These are phyloP conservation scores for Orychophragmus violaceus DNA, from an alignment of 345 rosid species.

Conservation along the genomic window DNA sequence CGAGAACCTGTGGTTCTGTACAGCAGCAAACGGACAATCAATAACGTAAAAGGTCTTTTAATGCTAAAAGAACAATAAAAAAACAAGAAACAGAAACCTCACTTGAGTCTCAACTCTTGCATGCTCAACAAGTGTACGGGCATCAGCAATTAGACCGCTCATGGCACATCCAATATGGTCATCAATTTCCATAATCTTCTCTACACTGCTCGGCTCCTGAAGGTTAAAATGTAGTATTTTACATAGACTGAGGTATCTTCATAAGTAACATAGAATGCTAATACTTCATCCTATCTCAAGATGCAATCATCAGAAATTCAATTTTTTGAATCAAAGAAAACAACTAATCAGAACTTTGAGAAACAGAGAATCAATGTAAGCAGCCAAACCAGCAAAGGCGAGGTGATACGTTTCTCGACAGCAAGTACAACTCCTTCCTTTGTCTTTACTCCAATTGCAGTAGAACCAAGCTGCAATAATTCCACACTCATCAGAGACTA, in stretches of 20 bases:
- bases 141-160: slow-evolving; percentile 97
- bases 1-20: slow-evolving; percentile 89
- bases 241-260: neutral
- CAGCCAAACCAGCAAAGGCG: slow-evolving; percentile 64
- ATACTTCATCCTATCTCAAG: neutral
- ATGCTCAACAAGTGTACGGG: slow-evolving; percentile 96
- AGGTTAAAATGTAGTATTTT: neutral
- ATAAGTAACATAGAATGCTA: neutral
- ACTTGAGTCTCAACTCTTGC: slow-evolving; percentile 98
- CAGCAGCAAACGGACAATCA: slow-evolving; percentile 20
- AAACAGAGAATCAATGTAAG: neutral
- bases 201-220: slow-evolving; percentile 97
- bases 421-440: slow-evolving; percentile 97
- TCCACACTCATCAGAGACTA: slow-evolving; percentile 1
- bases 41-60: neutral
- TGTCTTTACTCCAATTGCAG: slow-evolving; percentile 89
- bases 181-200: slow-evolving; percentile 97
- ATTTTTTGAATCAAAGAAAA: neutral
- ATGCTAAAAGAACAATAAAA: slow-evolving; percentile 26
- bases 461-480: slow-evolving; percentile 71
- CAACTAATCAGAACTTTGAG: no score
- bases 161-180: slow-evolving; percentile 92
- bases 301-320: neutral
- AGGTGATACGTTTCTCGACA: slow-evolving; percentile 95
- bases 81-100: neutral